Conservation (phyloP, 2,329 filamentous ascomycete species). For the Colletotrichum sp. region DNA sequence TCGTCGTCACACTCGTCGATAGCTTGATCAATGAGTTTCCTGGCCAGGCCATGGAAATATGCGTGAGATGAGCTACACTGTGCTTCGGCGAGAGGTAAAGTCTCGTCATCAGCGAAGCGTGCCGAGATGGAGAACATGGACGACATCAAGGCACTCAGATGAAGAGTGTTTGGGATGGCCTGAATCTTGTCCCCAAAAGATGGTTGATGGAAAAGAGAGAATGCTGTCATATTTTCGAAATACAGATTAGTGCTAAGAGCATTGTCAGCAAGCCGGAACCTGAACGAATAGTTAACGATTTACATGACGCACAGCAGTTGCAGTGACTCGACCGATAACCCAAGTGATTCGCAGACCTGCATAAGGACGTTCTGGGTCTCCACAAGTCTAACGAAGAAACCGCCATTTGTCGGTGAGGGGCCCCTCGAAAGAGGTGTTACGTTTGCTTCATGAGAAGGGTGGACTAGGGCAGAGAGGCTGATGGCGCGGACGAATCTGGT, state of each 20-base stretch:
- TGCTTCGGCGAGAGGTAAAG: background rate
- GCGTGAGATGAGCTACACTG: background rate
- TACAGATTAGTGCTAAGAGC: background rate
- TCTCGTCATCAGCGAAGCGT: background rate
- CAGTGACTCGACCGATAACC: background rate
- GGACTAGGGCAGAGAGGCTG: background rate
- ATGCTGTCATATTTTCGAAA: background rate
- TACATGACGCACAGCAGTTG: background rate
- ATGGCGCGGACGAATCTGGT: background rate
- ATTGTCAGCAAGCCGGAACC: background rate
- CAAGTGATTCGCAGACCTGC: background rate
- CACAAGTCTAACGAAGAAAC: background rate
- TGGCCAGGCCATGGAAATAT: background rate
- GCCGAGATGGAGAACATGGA: background rate
- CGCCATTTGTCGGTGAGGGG: background rate
- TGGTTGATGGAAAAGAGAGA: background rate
- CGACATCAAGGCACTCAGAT: background rate
- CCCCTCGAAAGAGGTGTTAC: background rate
- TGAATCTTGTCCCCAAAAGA: background rate
- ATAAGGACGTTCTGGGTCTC: background rate
- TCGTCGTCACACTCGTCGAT: background rate
- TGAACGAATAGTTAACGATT: background rate
- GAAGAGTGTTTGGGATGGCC: background rate
- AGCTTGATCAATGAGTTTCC: background rate
- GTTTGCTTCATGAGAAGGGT: background rate